A percentile compares a stretch with the other conserved stretches of the same genome.
Evolutionary conservation across 2,329 filamentous ascomycete genomes (phyloP).

Genomic region (Phyllosticta citriasiana): DNA sequence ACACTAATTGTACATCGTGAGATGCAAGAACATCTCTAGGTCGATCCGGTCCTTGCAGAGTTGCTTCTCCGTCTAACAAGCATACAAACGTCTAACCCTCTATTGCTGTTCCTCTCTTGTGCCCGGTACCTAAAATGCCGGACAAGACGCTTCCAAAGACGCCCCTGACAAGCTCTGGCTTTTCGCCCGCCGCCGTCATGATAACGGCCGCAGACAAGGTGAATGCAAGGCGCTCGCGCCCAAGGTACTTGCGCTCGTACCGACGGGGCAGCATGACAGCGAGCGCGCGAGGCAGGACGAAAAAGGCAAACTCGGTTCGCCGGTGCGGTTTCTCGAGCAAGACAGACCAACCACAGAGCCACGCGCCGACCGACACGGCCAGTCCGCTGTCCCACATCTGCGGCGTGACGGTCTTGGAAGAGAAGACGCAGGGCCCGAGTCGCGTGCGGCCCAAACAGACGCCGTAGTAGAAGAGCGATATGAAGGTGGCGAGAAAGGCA

Average conservation of each 20-base stretch:
- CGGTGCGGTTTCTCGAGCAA: constrained; percentile 57
- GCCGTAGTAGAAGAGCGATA: constrained; percentile 73
- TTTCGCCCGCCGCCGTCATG: constrained; percentile 21
- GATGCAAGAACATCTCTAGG: no score
- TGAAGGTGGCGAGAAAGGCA: constrained; percentile 67
- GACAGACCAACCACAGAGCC: constrained; percentile 73
- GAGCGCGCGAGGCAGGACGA: constrained; percentile 69
- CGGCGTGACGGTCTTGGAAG: constrained; percentile 42
- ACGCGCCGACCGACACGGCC: constrained; percentile 62
- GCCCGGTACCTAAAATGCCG: constrained; percentile 16
- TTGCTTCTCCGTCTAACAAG: neutral
- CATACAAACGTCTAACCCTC: neutral
- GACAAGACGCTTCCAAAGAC: constrained; percentile 21
- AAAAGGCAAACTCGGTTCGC: constrained; percentile 66
- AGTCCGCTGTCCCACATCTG: constrained; percentile 52
- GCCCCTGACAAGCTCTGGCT: constrained; percentile 19
- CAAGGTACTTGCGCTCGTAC: constrained; percentile 37
- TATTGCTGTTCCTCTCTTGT: neutral
- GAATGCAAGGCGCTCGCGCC: constrained; percentile 24
- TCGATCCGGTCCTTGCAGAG: no score
- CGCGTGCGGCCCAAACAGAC: constrained; percentile 69
- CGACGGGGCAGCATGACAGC: constrained; percentile 63
- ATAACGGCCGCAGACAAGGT: constrained; percentile 22
- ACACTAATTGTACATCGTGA: no score
- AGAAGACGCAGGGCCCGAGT: constrained; percentile 58